Conservation (phyloP, 257 asterid genomes). For the Rehmannia glutinosa region DNA sequence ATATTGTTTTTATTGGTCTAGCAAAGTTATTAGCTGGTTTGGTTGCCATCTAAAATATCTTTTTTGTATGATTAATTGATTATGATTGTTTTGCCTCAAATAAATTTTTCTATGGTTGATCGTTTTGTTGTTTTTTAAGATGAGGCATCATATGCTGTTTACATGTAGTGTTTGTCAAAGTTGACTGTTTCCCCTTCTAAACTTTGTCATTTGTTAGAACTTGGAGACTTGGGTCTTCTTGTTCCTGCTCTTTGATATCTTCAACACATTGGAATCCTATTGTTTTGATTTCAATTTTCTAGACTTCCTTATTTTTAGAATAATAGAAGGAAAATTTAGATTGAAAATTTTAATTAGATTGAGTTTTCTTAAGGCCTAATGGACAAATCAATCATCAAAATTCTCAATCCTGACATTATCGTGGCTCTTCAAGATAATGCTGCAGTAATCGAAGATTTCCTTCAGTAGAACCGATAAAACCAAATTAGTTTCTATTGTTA, state of each 20-base stretch:
- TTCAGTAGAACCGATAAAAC: neutral
- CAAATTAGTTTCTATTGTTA: neutral
- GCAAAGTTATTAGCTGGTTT: neutral
- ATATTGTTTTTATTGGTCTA: neutral
- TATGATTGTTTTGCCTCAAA: neutral
- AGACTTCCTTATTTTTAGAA: neutral
- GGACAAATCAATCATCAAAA: neutral
- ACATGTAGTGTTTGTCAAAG: constrained; percentile 5
- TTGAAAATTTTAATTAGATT: too few relatives aligned
- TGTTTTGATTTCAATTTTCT: neutral
- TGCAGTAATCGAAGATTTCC: neutral
- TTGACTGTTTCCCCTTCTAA: neutral
- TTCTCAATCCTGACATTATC: neutral
- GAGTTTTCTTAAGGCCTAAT: too few relatives aligned
- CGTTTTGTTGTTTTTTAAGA: neutral
- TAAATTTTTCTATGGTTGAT: neutral
- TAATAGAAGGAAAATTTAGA: neutral
- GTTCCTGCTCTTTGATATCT: neutral
- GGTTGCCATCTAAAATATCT: neutral
- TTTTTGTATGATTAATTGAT: neutral
- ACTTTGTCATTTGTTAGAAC: neutral
- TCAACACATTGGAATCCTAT: too few relatives aligned
- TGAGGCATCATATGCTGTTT: neutral
- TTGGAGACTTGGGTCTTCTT: neutral
- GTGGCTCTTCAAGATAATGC: neutral